Evolutionary conservation across 1,284 basidiomycete species (phyloP), one percentile per base, ranked within the genome.

Genomic region (Trichosporon asahii): DNA sequence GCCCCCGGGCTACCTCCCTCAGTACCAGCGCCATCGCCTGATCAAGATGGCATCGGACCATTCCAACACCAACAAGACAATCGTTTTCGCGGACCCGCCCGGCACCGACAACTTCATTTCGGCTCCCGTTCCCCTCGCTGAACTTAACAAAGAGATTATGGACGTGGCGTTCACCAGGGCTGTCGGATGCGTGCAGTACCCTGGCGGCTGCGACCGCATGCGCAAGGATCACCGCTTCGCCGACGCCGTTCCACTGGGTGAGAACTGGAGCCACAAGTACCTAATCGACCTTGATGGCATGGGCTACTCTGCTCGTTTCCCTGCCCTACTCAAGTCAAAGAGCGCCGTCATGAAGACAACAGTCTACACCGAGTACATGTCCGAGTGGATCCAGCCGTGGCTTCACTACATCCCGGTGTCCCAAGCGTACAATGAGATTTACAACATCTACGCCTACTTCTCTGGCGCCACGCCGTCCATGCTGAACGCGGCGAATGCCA

Each of bases 231-330:
- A 94, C 80, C 87, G 91, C 33, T 92, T 94, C 76, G 89, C 88
- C 12, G 88, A 91, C 68, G 85, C 91, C 0, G 92, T 92, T 0
- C 89, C 90, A 5, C 85, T 97, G 1, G 92, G 93, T 3, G 88
- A 90, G 72, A 91, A 94, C 77, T 97, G 95, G 95, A 86, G 89
- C 68, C 92, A 95, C 85, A 96, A 96, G 84, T 95, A 95, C 78
- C 86, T 96, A 27, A 84, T 95, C 72, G 95, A 97, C 82, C 82
- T 97, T 67, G 95, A 97, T 79, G 95, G 95, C 40, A 94, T 94
- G 90, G 91, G 92, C n/a, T 97, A 97, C 80, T 94, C 91, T 49
- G 95, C 91, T 5, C 87, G 92, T 63, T 92, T 96, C 80, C 89
- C 95, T 85, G 89, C 92, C 76, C 85, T 96, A 82, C 79, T 83